phyloP scores from a whole-genome alignment of 1,139 yeast species.

The Sugiyamaella japonica region DNA sequence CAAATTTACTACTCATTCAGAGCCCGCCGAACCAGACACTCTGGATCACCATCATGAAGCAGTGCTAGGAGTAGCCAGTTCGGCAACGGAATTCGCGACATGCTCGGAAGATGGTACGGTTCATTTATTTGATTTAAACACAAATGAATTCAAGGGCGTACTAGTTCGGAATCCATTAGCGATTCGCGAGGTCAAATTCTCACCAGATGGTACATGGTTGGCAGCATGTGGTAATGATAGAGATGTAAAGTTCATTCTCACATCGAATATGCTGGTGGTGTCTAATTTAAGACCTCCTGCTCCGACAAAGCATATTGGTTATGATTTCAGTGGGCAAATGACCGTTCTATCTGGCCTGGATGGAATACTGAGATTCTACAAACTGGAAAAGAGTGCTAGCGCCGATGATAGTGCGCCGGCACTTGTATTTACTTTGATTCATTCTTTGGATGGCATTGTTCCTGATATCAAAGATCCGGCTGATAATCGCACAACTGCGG shows the following conservation, averaged over 20 bases:
- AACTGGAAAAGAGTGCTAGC: conserved; percentile 40
- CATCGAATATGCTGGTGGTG: conserved; percentile 44
- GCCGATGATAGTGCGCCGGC: conserved; percentile 36
- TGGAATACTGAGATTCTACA: conserved; percentile 66
- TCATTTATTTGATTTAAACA: conserved; percentile 34
- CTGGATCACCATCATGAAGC: conserved; percentile 38
- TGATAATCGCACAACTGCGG: conserved; percentile 45
- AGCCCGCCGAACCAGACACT: conserved; percentile 37
- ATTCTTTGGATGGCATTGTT: conserved; percentile 46
- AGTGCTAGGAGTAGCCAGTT: conserved; percentile 27
- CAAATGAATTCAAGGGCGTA: conserved; percentile 30
- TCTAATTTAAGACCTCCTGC: conserved; percentile 48
- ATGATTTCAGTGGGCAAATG: conserved; percentile 59
- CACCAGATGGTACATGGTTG: conserved; percentile 68
- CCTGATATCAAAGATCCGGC: conserved; percentile 41
- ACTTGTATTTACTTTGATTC: conserved; percentile 42
- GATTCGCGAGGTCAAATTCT: conserved; percentile 61
- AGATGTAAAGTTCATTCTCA: conserved; percentile 56
- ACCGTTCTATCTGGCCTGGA: conserved; percentile 64
- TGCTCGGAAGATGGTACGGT: conserved; percentile 43
- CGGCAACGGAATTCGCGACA: conserved; percentile 37
- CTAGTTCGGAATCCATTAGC: conserved; percentile 54
- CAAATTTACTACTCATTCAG: conserved; percentile 35
- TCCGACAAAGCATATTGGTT: conserved; percentile 56
- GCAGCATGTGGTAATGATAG: conserved; percentile 80